Evolutionary conservation across 345 rosid species (phyloP).

Genomic region (Eucalyptus curtisii): DNA sequence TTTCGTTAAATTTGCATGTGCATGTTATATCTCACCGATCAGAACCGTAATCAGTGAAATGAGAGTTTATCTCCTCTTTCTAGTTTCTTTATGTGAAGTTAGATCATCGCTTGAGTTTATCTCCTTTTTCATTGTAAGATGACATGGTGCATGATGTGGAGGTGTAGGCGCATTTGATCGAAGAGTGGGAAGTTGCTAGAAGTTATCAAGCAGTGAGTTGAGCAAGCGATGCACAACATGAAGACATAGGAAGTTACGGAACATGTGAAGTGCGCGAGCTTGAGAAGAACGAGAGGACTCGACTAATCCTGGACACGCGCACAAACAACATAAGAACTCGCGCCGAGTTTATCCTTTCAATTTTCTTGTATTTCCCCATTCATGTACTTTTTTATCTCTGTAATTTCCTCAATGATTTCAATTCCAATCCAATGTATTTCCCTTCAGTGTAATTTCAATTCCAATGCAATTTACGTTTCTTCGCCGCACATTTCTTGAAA

Average conservation of each 20-base stretch:
- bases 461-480: not conserved
- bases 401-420: too few species aligned
- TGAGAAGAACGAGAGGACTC: too few species aligned
- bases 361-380: too few species aligned
- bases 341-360: too few species aligned
- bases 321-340: too few species aligned
- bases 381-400: too few species aligned
- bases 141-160: not conserved
- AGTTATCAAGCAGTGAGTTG: not conserved
- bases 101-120: not conserved
- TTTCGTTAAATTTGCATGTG: not conserved
- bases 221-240: not conserved
- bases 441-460: too few species aligned
- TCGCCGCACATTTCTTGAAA: not conserved
- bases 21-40: not conserved
- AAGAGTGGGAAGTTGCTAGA: not conserved
- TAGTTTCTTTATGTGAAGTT: not conserved
- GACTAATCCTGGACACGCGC: too few species aligned
- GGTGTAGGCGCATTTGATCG: not conserved
- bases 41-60: too few species aligned
- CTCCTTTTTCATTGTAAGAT: not conserved
- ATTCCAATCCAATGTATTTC: too few species aligned
- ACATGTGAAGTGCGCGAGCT: not conserved
- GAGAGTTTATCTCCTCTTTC: not conserved
- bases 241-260: not conserved